A percentile compares a stretch with the other conserved stretches of the same genome.
phyloP scores from a whole-genome alignment of 306 rosid species.

The Lathyrus aphaca region DNA sequence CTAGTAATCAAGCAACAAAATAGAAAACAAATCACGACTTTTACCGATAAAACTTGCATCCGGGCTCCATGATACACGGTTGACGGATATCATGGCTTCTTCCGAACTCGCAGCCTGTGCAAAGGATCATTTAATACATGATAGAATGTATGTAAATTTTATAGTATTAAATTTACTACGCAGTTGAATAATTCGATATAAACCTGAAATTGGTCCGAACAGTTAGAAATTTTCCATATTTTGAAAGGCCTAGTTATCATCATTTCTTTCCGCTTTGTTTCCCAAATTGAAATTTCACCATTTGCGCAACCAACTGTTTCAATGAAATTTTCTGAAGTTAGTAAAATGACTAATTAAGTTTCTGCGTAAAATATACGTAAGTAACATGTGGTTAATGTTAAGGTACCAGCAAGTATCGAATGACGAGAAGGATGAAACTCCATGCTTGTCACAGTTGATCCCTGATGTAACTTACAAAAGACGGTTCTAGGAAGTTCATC shows the following conservation, averaged over 20 bases:
- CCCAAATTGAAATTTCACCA: conserved; percentile 70
- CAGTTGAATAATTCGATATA: conserved; percentile 10
- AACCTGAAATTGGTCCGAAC: conserved; percentile 56
- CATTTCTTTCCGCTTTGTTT: conserved; percentile 50
- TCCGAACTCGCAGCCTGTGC: conserved; percentile 51
- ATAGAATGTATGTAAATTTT: too few relatives aligned
- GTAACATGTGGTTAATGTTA: background rate
- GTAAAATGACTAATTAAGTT: background rate
- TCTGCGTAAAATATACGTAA: background rate
- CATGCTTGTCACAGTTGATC: conserved; percentile 52
- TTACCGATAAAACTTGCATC: conserved; percentile 73
- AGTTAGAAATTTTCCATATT: conserved; percentile 39
- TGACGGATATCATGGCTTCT: conserved; percentile 56
- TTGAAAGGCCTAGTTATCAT: conserved; percentile 53
- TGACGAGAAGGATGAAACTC: conserved; percentile 64
- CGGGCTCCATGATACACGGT: conserved; percentile 73
- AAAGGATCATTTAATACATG: conserved; percentile 7
- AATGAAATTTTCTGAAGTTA: conserved; percentile 23
- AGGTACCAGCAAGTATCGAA: conserved; percentile 59
- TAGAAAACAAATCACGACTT: conserved; percentile 26
- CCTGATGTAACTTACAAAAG: conserved; percentile 50
- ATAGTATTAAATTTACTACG: background rate
- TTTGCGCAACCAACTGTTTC: conserved; percentile 61
- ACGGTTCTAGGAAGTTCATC: conserved; percentile 57
- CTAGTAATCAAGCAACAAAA: conserved; percentile 7